Base-by-base conservation (phyloP, 2,329 filamentous ascomycete genomes). In the Tolypocladium sp. region DNA sequence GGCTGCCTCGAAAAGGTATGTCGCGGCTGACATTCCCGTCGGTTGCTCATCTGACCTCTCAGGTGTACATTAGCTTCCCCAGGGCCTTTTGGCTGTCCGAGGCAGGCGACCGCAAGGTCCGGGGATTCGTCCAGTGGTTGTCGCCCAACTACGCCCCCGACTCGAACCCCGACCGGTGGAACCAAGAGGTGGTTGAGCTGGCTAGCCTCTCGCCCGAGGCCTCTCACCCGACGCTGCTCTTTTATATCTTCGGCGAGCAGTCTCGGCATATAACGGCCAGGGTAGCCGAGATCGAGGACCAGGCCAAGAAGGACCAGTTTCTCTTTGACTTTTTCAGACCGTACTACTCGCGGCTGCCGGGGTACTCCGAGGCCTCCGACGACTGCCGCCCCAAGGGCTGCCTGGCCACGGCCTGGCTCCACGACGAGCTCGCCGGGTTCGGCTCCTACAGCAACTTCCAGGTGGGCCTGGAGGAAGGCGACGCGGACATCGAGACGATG, bases 381-480 rank as follows among this genome's bases (percentile, higher is more conserved):
- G 75, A 79, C 9, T 94, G 91, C 69, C 76, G 76, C 38, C 90
- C 92, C 0, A 74, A 71, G 1, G 82, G 78, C 0, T 82, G 86
- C 44, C 76, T 92, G 3, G 85, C 89, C 0, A 95, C 92, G 0
- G 80, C 83, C 59, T 96, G 92, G 92, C 79, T 89, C 35, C 82
- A 82, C 55, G 92, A 96, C 68, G 84, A 89, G 20, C 81, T 92
- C 38, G 89, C 92, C 0, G 92, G 92, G 0, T 85, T 88, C 68
- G 92, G 92, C 10, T 90, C 87, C 65, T 96, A 96, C 71, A 83
- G 82, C 57, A 96, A 96, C 71, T 96, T 96, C 73, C 91, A 92
- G 67, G 79, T 88, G 20, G 91, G 90, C 0, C 69, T 93, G 54
- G 77, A 84, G 64, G 77, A 84, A 7, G 90, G 87, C 1, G 90